Conservation (phyloP, 306 rosid species). For the Rosa multiflora region DNA sequence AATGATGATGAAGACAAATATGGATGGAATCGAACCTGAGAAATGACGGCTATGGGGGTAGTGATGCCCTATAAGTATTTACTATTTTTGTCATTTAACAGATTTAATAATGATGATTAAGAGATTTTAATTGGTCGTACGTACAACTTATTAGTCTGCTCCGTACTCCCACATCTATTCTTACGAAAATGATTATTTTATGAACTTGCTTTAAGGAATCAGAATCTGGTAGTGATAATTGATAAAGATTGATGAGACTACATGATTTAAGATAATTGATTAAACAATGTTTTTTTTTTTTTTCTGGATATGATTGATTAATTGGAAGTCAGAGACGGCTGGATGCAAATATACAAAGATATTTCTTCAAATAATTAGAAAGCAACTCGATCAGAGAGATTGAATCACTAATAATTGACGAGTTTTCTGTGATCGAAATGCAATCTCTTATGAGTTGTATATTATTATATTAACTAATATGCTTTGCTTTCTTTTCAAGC, state of each 20-base stretch:
- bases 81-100: not conserved
- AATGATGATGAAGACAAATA: not conserved
- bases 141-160: constrained; percentile 4
- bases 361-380: not conserved
- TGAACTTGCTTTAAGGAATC: constrained; percentile 10
- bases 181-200: not conserved
- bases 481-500: constrained; percentile 19
- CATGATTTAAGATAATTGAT: not conserved
- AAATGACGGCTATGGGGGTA: constrained; percentile 5
- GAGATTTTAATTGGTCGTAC: not conserved
- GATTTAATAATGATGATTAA: not conserved
- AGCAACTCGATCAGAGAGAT: not conserved
- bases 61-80: not conserved
- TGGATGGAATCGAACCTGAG: no score
- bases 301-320: constrained; percentile 1
- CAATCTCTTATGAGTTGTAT: not conserved
- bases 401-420: not conserved
- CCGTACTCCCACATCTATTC: not conserved
- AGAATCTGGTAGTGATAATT: constrained; percentile 7
- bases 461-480: not conserved
- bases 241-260: not conserved
- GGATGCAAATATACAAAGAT: constrained; percentile 8
- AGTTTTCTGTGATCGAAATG: not conserved
- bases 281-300: not conserved
- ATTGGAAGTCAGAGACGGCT: not conserved